Evolutionary conservation across 306 rosid species (phyloP), one percentile per base, ranked within the genome.

Genomic region (Astragalus glycyphyllos): DNA sequence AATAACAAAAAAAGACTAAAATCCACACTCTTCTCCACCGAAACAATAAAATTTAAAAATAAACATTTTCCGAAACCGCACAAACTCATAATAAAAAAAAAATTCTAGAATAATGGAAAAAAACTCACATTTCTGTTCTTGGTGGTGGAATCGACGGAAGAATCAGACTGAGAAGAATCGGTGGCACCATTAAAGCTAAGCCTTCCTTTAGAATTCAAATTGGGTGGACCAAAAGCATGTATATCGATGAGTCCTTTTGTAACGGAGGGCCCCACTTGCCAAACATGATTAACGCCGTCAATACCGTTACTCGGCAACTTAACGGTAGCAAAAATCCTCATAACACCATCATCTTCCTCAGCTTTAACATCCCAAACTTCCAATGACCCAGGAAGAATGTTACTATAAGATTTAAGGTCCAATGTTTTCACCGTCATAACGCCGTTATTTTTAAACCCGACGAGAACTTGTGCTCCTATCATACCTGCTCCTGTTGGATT

Each of bases 381-480:
- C 1, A 85, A 74, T 5, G 88, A 70, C 54, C 81, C 77, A 0
- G 64, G 83, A 1, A 77, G 4, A 11, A 89, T 4, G 9, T 20
- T 1, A 0, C 0, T 0, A 48, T 84, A 78, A 0, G 84, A 47
- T 17, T 65, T 67, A 37, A 93, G 46, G 70, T 79, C 34, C 7
- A 72, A 76, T 10, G 89, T 87, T 42, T 58, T 78, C 8, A 83
- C 78, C 0, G 67, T 40, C 6, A 82, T 70, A 0, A 71, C 75
- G 3, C 23, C 62, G 46, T 84, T 68, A 47, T 3, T 31, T 5
- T 54, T 58, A 47, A 50, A 84, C 10, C 94, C 92, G 0, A 74
- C 58, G 1, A 93, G 54, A 5, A 90, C 63, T 42, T 90, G 94
- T 0, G 96, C 62, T 0, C 97, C 94, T 6, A 0, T n/a, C 98